Evolutionary conservation across 2,329 filamentous ascomycete genomes (phyloP).

Genomic region (Diaporthe capsici): DNA sequence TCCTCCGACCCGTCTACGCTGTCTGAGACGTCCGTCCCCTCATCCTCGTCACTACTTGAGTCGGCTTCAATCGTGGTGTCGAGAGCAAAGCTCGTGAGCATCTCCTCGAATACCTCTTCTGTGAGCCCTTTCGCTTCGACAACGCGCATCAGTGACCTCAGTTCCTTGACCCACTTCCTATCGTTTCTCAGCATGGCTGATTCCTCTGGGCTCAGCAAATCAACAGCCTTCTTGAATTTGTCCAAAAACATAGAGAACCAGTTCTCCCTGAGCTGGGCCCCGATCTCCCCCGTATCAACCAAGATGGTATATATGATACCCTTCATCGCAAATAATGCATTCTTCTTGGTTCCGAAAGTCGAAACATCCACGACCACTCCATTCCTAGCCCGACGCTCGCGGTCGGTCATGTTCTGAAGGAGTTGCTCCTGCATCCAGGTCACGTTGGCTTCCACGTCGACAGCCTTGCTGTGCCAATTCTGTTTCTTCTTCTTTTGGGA

Average conservation of each 20-base stretch:
- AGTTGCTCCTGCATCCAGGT: constrained; percentile 35
- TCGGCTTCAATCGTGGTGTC: neutral
- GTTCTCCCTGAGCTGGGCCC: constrained; percentile 12
- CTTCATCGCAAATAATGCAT: constrained; percentile 27
- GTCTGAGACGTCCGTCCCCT: neutral
- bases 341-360: constrained; percentile 33
- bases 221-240: constrained; percentile 15
- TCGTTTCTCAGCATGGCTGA: constrained; percentile 5
- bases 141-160: neutral
- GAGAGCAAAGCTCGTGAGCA: neutral
- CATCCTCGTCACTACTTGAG: neutral
- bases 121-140: neutral
- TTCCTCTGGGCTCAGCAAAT: neutral
- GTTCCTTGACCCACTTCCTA: neutral
- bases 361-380: neutral
- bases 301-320: constrained; percentile 6
- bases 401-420: constrained; percentile 12
- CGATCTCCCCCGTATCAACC: constrained; percentile 7
- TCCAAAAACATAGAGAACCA: neutral
- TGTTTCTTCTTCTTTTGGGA: constrained; percentile 18
- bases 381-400: neutral
- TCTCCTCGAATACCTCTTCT: neutral
- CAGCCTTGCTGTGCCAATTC: constrained; percentile 12
- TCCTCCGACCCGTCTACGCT: neutral
- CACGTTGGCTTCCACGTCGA: constrained; percentile 16